Evolutionary conservation across 2,329 filamentous ascomycete species (phyloP), one percentile per base, ranked within the genome.

Genomic region (Cladosporium sp.): DNA sequence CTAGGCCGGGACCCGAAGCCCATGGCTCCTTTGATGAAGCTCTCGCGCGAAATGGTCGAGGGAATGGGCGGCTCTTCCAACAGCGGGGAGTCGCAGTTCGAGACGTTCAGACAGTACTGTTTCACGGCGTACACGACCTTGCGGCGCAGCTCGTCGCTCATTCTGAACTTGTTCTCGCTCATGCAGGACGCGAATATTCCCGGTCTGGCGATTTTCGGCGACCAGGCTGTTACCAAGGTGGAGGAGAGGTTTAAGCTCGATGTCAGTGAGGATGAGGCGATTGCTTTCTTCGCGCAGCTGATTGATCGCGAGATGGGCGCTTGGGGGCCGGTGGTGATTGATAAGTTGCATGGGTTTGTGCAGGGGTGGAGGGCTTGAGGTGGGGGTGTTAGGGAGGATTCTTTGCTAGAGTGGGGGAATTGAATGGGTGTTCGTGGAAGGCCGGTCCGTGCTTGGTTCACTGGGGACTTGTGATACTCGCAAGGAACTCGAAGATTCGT

Each of bases 131-230:
- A 95, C 70, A 89, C 88, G 1, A 91, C 93, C 1, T 75, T 99
- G 38, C 83, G 93, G 52, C 96, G 97, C 67, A 89, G 84, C 2
- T 88, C 86, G 15, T 95, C 92, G 60, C 76, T 99, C 56, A 95
- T 99, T 36, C 78, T 99, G 22, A 99, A 99, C 63, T 70, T 99
- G 39, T 99, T 99, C 69, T 90, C 88, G 62, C 77, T 99, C 52
- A 99, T 99, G 93, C 87, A 95, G 13, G 90, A 97, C 67, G 92
- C 93, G 34, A 96, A 96, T 64, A 96, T 99, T 53, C 93, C 91
- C 0, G 95, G 97, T 61, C 95, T 99, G 63, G 85, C 87, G 52
- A 79, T 95, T 18, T 65, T 65, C 24, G 58, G 55, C 8, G 91
- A 96, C 70, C 95, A 95, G 72, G 91, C 89, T 9, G 92, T 97